Evolutionary conservation across 1,284 basidiomycete genomes (phyloP).

Genomic region (Lignosus rhinocerotis): DNA sequence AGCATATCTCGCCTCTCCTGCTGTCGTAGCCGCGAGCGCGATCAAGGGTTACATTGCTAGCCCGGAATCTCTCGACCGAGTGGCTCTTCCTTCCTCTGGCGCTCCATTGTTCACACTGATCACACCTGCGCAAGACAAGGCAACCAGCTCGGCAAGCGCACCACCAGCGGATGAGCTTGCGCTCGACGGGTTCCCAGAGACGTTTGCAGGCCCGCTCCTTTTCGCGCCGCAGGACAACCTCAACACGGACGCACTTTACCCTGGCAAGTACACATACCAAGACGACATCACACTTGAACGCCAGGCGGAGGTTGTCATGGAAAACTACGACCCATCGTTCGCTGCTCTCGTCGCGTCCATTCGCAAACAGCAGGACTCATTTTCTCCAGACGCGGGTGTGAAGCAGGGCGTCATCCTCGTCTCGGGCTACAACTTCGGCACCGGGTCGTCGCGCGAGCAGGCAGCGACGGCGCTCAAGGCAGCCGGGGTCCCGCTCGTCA

Average conservation of each 20-base stretch:
- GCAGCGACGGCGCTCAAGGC: slow-evolving; percentile 97
- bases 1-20: slow-evolving; percentile 95
- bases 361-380: slow-evolving; percentile 27
- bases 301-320: slow-evolving; percentile 98
- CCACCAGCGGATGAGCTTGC: slow-evolving; percentile 54
- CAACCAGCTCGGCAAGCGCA: slow-evolving; percentile 29
- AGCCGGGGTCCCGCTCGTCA: slow-evolving; percentile 89
- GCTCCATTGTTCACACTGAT: slow-evolving; percentile 63
- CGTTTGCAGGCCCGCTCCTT: slow-evolving; percentile 83
- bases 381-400: slow-evolving; percentile 20
- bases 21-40: slow-evolving; percentile 95
- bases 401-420: slow-evolving; percentile 76
- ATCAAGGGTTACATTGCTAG: slow-evolving; percentile 90
- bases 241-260: slow-evolving; percentile 98
- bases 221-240: slow-evolving; percentile 98
- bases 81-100: slow-evolving; percentile 51
- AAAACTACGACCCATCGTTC: slow-evolving; percentile 96
- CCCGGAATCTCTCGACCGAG: slow-evolving; percentile 69
- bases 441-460: slow-evolving; percentile 98
- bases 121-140: slow-evolving; percentile 33
- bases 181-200: slow-evolving; percentile 79
- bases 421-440: slow-evolving; percentile 98
- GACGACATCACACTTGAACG: slow-evolving; percentile 96
- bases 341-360: slow-evolving; percentile 74
- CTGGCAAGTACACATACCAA: slow-evolving; percentile 99